Base-by-base conservation (phyloP, 202 grass and related monocot genomes). In the Panicum hallii region DNA sequence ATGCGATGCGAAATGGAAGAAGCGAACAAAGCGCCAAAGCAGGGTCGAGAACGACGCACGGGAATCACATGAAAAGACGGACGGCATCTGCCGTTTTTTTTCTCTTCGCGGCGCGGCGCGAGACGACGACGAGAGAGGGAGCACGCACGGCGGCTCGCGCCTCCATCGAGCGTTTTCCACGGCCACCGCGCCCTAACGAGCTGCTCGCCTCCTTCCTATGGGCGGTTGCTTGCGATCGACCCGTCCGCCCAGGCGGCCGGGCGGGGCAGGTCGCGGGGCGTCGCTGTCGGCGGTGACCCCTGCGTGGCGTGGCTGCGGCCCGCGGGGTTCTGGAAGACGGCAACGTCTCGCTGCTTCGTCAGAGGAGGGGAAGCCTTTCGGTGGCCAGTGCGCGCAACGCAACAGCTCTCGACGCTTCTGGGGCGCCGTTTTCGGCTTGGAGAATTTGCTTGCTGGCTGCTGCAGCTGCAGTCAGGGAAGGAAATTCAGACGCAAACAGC, bases 331-430 rank as follows among this genome's bases (percentile, higher is more conserved):
- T 78, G 11, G 72, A 88, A 54, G 64, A 60, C 7, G 11, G 14
- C 4, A 42, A 87, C 79, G 85, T 82, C 66, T 12, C 28, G 32
- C 22, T 70, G 53, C 20, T 53, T 82, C 48, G 64, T 46, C 56
- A 45, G 42, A 67, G 32, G 23, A n/a, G 6, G 1, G 32, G 16
- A 56, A 5, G 23, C 9, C 4, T 10, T 70, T 72, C 10, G 2
- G 63, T 14, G 58, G n/a, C 70, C 42, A 2, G 32, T n/a, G 44
- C 47, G 52, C 46, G 50, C n/a, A 16, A 17, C 14, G 79, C 30
- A 41, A 38, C 63, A 55, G 9, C 9, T 28, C 54, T 82, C 26
- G 41, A 71, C 6, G 10, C 13, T 61, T 73, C 41, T 15, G 43
- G 68, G 69, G 22, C 13, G 70, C 70, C 36, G 68, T 71, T 71